Conservation (phyloP, 257 asterid species). For the Nicotiana sylvestris region DNA sequence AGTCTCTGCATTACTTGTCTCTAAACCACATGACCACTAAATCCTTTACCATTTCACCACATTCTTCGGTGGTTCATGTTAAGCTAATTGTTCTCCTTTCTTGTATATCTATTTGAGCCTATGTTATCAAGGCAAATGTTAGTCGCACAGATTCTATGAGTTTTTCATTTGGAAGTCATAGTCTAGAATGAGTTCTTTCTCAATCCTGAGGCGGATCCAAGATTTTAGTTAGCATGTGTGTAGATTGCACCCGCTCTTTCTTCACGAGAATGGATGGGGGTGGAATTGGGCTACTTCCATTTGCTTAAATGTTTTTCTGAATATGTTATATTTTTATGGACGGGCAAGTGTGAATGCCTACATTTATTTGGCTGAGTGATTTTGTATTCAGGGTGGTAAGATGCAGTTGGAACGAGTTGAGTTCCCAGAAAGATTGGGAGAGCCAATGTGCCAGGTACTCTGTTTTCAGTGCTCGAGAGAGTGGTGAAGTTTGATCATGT, state of each 20-base stretch:
- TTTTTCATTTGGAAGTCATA: neutral
- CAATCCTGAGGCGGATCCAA: neutral
- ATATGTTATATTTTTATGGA: neutral
- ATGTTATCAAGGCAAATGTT: neutral
- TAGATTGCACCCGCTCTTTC: neutral
- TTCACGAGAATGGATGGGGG: neutral
- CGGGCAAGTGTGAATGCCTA: neutral
- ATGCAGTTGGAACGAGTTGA: constrained; percentile 49
- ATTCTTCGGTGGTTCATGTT: neutral
- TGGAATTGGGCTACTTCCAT: neutral
- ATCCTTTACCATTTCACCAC: neutral
- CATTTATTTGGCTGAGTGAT: neutral
- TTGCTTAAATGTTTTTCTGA: neutral
- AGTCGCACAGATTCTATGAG: neutral
- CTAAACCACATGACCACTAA: no score
- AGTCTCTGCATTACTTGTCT: no score
- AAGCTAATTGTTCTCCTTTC: neutral
- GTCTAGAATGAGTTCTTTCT: neutral
- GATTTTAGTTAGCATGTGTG: neutral
- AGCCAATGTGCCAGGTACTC: constrained; percentile 76
- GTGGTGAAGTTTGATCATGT: constrained; percentile 3
- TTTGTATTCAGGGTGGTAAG: constrained; percentile 24
- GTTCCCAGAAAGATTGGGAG: constrained; percentile 82
- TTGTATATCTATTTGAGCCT: neutral
- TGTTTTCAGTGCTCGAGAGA: neutral